A percentile compares a stretch with the other conserved stretches of the same genome.
Evolutionary conservation across 768 basidiomycete species (phyloP).

Genomic region (Phylloporus arenicola): DNA sequence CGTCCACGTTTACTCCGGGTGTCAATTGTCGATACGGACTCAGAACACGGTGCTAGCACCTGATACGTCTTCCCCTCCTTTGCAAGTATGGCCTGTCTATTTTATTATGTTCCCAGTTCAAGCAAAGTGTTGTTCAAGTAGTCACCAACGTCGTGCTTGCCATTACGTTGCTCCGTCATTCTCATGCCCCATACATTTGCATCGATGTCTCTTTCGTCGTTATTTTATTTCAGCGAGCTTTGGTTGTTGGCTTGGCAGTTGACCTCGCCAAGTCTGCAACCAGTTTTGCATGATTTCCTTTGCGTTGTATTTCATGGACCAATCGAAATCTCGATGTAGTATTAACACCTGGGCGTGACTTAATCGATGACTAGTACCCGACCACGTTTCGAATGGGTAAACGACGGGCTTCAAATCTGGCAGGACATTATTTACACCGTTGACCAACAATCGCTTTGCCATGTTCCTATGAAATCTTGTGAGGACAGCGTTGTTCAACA

Average conservation of each 20-base stretch:
- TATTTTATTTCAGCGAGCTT: conserved; percentile 20
- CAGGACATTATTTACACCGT: conserved; percentile 62
- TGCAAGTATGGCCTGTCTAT: conserved; percentile 19
- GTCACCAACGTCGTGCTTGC: conserved; percentile 22
- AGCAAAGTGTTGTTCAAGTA: conserved; percentile 26
- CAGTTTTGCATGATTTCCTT: conserved; percentile 6
- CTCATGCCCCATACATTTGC: conserved; percentile 12
- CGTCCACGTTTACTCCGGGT: conserved; percentile 10
- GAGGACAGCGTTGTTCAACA: conserved; percentile 1
- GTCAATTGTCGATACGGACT: conserved; percentile 16
- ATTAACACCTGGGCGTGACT: too few species aligned
- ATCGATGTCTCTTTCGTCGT: conserved; percentile 10
- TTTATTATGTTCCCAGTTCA: conserved; percentile 18
- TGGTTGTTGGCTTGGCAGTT: conserved; percentile 30
- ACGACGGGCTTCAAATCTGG: neutral
- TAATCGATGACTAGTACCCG: too few species aligned
- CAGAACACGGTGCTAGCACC: conserved; percentile 23
- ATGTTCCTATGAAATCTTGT: conserved; percentile 52
- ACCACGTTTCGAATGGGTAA: too few species aligned
- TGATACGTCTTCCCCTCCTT: conserved; percentile 21
- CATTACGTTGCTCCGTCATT: conserved; percentile 20
- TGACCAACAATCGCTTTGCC: conserved; percentile 79
- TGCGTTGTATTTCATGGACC: conserved; percentile 8
- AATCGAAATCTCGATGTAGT: conserved; percentile 1
- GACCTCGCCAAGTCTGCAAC: conserved; percentile 31